Percentiles rank a stretch among this genome's conserved stretches.
phyloP scores from a whole-genome alignment of 805 yeast genomes.

The Scheffersomyces coipomensis region DNA sequence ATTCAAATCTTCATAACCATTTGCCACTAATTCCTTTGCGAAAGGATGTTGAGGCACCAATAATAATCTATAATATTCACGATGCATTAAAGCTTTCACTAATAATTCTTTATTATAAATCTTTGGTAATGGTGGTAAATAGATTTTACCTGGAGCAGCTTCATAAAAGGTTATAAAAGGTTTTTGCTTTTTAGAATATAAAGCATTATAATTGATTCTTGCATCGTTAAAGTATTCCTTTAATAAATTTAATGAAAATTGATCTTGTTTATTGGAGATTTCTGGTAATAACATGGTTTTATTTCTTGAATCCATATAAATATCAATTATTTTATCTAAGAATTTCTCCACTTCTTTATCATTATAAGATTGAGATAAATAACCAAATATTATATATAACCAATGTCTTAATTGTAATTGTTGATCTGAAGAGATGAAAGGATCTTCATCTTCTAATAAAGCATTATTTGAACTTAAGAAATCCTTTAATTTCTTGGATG shows the following conservation, averaged over 20 bases:
- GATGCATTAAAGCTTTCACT: constrained; percentile 36
- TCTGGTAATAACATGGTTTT: constrained; percentile 4
- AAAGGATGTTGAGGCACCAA: constrained; percentile 25
- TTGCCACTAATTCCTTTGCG: constrained; percentile 14
- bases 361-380: constrained; percentile 18
- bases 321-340: constrained; percentile 27
- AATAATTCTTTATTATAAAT: constrained; percentile 25
- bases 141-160: constrained; percentile 20
- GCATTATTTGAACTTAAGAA: constrained; percentile 16
- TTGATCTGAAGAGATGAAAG: constrained; percentile 14
- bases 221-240: constrained; percentile 23
- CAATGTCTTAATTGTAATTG: constrained; percentile 12
- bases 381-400: constrained; percentile 21
- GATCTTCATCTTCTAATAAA: constrained; percentile 5
- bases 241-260: constrained; percentile 14
- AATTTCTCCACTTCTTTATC: constrained; percentile 21
- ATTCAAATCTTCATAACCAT: constrained; percentile 17
- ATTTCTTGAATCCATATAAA: constrained; percentile 23
- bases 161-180: constrained; percentile 20
- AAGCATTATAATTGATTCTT: constrained; percentile 17
- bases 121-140: constrained; percentile 34
- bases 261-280: constrained; percentile 9
- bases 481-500: constrained; percentile 18
- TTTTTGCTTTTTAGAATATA: constrained; percentile 16
- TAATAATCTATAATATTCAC: constrained; percentile 33